Base-by-base conservation (phyloP, 1,284 basidiomycete species). In the Porodaedalea pini region DNA sequence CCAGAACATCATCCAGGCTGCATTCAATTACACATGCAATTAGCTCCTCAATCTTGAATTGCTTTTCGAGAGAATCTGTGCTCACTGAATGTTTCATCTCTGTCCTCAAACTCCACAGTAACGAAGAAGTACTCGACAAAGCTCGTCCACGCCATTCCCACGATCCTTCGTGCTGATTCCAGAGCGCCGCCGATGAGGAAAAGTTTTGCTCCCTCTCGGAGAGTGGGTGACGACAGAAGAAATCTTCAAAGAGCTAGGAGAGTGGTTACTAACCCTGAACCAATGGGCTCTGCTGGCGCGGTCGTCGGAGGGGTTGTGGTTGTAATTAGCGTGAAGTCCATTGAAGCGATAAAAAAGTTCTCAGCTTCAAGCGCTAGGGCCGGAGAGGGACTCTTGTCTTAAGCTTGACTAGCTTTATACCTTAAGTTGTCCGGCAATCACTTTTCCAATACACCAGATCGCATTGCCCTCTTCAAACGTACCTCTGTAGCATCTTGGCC, bases 1-100 rank as follows among this genome's bases (percentile, higher is more conserved):
- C 83, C 84, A 86, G 23, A 77, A 67, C 74, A 84, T 78, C 67
- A 86, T 76, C 83, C 84, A 85, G 52, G 77, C 80, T 80, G 57
- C n/a, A 27, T 7, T 31, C 59, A 67, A 62, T n/a, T 21, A 19
- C 17, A 17, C n/a, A 47, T 7, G 31, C 32, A 27, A 41, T 43
- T 31, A 50, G 10, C 31, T 39, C 44, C 62, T 37, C 23, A 61
- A 56, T n/a, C 27, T 23, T 23, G 27, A 32, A 17, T 43, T 23
- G 29, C 41, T 51, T 39, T 49, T 27, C 17, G 17, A n/a, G 21
- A 23, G 45, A 31, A 57, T 71, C 69, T 64, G 6, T 8, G 65
- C 82, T n/a, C 62, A 84, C 85, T 73, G 63, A 79, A 86, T 53
- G 79, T 76, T 36, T 68, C 58, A 64, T 90, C 85, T 0, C 78